These are phyloP conservation scores for Aspergillus chevalieri DNA, from an alignment of 2,329 filamentous ascomycete genomes.

Conservation along the genomic window DNA sequence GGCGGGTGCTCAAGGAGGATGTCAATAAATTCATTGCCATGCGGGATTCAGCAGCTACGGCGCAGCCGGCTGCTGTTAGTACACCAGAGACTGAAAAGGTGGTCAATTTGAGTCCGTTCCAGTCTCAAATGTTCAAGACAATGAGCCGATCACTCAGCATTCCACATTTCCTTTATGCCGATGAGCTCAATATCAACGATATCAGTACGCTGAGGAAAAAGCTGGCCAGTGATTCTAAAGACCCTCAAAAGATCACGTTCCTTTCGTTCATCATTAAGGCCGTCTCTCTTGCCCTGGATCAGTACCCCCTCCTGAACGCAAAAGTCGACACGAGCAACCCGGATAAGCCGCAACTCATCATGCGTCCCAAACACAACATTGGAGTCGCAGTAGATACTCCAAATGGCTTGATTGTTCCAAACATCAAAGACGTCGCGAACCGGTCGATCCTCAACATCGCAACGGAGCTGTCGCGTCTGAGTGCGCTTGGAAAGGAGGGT, in stretches of 20 bases:
- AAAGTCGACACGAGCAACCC: slow-evolving; percentile 62
- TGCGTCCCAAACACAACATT: slow-evolving; percentile 85
- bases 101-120: slow-evolving; percentile 67
- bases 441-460: slow-evolving; percentile 75
- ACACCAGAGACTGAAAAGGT: slow-evolving; percentile 59
- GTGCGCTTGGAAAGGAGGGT: slow-evolving; percentile 65
- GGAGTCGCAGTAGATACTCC: slow-evolving; percentile 95
- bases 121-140: slow-evolving; percentile 91
- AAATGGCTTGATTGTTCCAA: slow-evolving; percentile 79
- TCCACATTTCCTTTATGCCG: slow-evolving; percentile 91
- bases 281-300: slow-evolving; percentile 73
- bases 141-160: slow-evolving; percentile 91
- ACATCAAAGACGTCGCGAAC: slow-evolving; percentile 74
- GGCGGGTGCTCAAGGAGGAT: slow-evolving; percentile 87
- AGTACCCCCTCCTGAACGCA: slow-evolving; percentile 82
- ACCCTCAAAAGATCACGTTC: slow-evolving; percentile 68
- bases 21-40: slow-evolving; percentile 64
- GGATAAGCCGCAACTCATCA: slow-evolving; percentile 66
- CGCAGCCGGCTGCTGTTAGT: slow-evolving; percentile 31
- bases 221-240: slow-evolving; percentile 57
- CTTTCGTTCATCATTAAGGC: slow-evolving; percentile 96
- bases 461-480: slow-evolving; percentile 66
- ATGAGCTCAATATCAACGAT: slow-evolving; percentile 75
- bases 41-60: slow-evolving; percentile 36
- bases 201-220: slow-evolving; percentile 66